Base-by-base conservation (phyloP, 257 asterid species). In the Nicotiana sylvestris region DNA sequence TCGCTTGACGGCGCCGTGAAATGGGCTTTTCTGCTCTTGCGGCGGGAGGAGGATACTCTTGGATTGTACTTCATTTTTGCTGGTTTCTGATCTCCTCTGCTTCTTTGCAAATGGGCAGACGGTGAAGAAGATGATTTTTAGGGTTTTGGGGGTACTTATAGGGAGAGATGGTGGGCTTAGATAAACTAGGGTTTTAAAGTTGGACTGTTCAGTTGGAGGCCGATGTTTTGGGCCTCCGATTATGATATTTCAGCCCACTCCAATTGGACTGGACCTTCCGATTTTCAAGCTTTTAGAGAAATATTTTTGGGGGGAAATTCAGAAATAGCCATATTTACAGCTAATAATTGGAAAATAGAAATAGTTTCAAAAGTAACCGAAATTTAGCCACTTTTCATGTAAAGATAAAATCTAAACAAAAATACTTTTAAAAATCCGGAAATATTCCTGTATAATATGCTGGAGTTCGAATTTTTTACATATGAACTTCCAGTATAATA, bases 21-120 rank as follows among this genome's bases (percentile, higher is more conserved):
- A 46, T 74, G 62, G 15, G 64, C 80, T 4, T 74, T 74, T 10
- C 62, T 27, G 27, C 62, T 49, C 80, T 74, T 74, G 1, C 46
- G 39, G 46, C 64, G 80, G 7, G 80, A 74, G 64, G 80, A 74
- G 80, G 80, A 49, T 25, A 76, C 64, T 15, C 64, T 74, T 51
- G 80, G 64, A 51, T 74, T 74, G 5, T 74, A 74, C 80, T 74
- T 74, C 80, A 74, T 74, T 27, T 49, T 74, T 74, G 80, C 16
- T 43, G 78, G 2, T 43, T 43, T 12, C 33, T 2, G 1, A 10
- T 25, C 35, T 43, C 21, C 78, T 72, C 60, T 72, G 21, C 78
- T n/a, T 37, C 57, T 39, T 53, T n/a, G 35, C 6, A 6, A 70
- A 70, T 70, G 37, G 18, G 58, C 58, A 46, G 78, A 37, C 35